Base-by-base conservation (phyloP, 2,329 filamentous ascomycete genomes). In the Mycosphaerella arachidis region DNA sequence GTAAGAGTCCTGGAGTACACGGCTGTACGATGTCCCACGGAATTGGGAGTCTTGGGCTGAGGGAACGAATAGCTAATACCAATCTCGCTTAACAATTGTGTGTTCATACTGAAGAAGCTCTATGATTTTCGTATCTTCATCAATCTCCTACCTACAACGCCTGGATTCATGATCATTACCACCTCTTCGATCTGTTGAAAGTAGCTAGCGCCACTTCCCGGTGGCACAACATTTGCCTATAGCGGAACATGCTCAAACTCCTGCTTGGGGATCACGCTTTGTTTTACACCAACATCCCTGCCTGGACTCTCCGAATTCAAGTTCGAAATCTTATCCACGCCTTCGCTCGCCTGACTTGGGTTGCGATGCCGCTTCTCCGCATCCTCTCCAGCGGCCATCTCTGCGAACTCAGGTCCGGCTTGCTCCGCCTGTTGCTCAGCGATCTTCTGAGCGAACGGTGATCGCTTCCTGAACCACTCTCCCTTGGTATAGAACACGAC, bases 401-500 rank as follows among this genome's bases (percentile, higher is more conserved):
- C 20, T 20, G 18, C 46, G 6, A 30, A 6, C 20, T 30, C 20
- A 27, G 9, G 3, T 30, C 2, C 16, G 5, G 30, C 1, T 53
- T 67, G 66, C 63, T 70, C 60, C 45, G 70, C 66, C n/a, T 70
- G 67, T 40, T 68, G 66, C 59, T 71, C 65, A 12, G 71, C 71
- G 54, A 78, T 63, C 61, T 76, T 67, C 68, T 77, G 71, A 4
- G 82, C 81, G 65, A 83, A 83, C 56, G 77, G 75, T 40, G 77
- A 80, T 50, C 73, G 75, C n/a, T 68, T 74, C 3, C 83, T 74
- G 56, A 85, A 66, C 56, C 58, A 64, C 18, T 59, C 59, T 31
- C 71, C 71, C 13, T 79, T 43, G 72, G 69, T 78, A 66, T 84
- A 86, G 64, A 86, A 81, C 18, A 81, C 67, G 62, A 82, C 84